Evolutionary conservation across 768 basidiomycete species (phyloP).

Genomic region (Kwoniella sp.): DNA sequence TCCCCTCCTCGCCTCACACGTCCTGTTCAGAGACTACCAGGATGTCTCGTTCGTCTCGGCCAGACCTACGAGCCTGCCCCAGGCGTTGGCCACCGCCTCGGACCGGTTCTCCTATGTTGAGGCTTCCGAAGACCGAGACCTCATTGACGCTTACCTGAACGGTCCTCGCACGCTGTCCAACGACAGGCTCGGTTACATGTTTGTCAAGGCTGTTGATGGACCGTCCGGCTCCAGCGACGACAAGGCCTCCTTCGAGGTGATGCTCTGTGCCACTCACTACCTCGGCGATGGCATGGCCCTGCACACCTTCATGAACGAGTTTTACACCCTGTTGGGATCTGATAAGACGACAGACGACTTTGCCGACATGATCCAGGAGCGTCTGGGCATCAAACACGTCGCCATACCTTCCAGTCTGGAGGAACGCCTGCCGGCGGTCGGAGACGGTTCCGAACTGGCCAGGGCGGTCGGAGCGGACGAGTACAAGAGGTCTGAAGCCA

Average conservation of each 20-base stretch:
- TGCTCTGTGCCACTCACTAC: conserved; percentile 75
- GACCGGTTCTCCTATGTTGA: conserved; percentile 3
- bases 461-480: conserved; percentile 58
- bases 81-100: conserved; percentile 57
- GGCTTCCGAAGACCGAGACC: conserved; percentile 51
- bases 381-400: background rate
- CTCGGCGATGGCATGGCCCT: conserved; percentile 83
- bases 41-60: conserved; percentile 60
- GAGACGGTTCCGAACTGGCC: conserved; percentile 52
- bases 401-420: conserved; percentile 57
- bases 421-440: conserved; percentile 53
- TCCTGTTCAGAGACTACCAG: conserved; percentile 55
- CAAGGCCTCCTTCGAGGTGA: conserved; percentile 57
- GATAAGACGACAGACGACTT: conserved; percentile 20
- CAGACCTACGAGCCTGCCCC: conserved; percentile 32
- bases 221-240: background rate
- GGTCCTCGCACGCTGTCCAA: conserved; percentile 69
- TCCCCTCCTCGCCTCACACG: conserved; percentile 63
- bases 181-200: conserved; percentile 57
- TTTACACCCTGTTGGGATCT: conserved; percentile 62
- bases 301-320: conserved; percentile 74
- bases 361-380: conserved; percentile 16
- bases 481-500: conserved; percentile 57
- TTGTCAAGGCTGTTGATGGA: conserved; percentile 24
- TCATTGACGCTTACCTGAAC: conserved; percentile 65